Evolutionary conservation across 2,329 filamentous ascomycete species (phyloP), one percentile per base, ranked within the genome.

Genomic region (Aspergillus nomiae): DNA sequence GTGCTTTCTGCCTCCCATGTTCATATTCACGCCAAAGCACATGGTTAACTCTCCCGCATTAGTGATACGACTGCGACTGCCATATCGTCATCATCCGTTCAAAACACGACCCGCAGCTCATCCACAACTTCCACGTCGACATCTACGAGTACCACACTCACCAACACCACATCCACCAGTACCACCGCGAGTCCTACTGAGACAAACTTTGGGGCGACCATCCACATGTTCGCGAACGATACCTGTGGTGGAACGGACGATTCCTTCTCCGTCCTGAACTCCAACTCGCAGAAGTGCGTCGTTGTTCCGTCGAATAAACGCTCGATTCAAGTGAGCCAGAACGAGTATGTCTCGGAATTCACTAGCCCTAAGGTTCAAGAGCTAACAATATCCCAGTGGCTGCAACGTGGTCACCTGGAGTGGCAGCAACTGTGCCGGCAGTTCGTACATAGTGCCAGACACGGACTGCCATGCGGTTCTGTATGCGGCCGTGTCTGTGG

Each of bases 371-470:
- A n/a, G 2, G 6, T n/a, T n/a, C 1, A 0, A 9, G 19, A 8
- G 19, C 46, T 45, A 28, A 53, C 45, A 59, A 11, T 4, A 10
- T 14, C 12, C 9, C 58, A 59, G 58, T 10, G 48, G 34, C 16
- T 59, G 58, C 48, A 59, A 51, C 2, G 26, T 59, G 19, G 12
- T 8, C 10, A 59, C 45, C 24, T 59, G 58, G 58, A 59, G 58
- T 32, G 58, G 57, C 14, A 26, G 46, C 19, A 43, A 59, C 10
- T 59, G 58, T 53, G 24, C 10, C 21, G 58, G 58, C 7, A 19
- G 19, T n/a, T 30, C 6, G 41, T 59, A 36, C 11, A 16, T 16
- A 21, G 58, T 59, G 3, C 24, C 48, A 2, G 58, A 59, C n/a
- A 54, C 34, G 0, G n/a, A 41, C 4, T 59, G 58, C 2, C 58